phyloP scores from a whole-genome alignment of 331 rosid genomes.

The Stylosanthes scabra region DNA sequence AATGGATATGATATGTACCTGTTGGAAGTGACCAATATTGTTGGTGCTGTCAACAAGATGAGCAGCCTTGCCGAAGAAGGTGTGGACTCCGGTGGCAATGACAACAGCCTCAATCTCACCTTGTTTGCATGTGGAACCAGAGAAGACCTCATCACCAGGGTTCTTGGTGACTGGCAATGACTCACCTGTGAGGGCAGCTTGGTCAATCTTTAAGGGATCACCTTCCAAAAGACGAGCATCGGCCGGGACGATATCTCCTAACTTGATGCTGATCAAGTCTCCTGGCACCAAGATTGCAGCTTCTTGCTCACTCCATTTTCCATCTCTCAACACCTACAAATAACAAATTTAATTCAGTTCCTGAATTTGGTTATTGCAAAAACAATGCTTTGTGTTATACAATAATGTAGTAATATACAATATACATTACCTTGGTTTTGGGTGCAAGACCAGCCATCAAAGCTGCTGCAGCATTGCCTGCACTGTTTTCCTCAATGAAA shows the following conservation, averaged over 20 bases:
- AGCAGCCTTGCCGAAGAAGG: slow-evolving; percentile 97
- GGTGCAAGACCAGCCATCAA: slow-evolving; percentile 99
- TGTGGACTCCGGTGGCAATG: slow-evolving; percentile 95
- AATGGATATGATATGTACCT: slow-evolving; percentile 50
- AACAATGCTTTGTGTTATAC: background rate
- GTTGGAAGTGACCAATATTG: slow-evolving; percentile 95
- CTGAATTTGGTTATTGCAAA: background rate
- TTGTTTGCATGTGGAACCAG: slow-evolving; percentile 98
- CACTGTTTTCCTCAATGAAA: slow-evolving; percentile 93
- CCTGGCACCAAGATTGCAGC: slow-evolving; percentile 91
- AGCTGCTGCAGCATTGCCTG: slow-evolving; percentile 97
- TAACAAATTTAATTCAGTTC: background rate
- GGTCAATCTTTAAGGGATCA: slow-evolving; percentile 89
- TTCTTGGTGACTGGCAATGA: slow-evolving; percentile 82
- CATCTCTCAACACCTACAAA: slow-evolving; percentile 80
- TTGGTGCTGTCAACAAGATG: slow-evolving; percentile 96
- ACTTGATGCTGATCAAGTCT: slow-evolving; percentile 86
- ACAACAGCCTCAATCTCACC: slow-evolving; percentile 96
- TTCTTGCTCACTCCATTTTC: slow-evolving; percentile 84
- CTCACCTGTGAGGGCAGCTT: slow-evolving; percentile 92
- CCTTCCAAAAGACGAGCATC: slow-evolving; percentile 96
- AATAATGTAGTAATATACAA: background rate
- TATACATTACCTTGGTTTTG: slow-evolving; percentile 77
- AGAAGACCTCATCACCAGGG: slow-evolving; percentile 83
- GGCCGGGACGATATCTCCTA: slow-evolving; percentile 93